Evolutionary conservation across 2,329 filamentous ascomycete genomes (phyloP).

Genomic region (Alternaria hordeiaustralica): DNA sequence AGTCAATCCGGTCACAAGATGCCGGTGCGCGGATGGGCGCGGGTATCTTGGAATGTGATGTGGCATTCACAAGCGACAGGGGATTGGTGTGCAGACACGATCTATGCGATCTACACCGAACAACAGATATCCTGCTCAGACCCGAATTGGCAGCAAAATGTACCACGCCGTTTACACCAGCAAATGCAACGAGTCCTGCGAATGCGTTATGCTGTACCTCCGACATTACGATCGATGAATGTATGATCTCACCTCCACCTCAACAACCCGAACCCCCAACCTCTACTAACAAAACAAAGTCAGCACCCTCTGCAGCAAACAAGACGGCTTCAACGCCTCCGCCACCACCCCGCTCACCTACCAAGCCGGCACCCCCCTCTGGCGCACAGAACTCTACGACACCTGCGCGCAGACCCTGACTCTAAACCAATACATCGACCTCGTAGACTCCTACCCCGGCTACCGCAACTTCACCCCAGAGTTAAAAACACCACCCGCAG

Average conservation of each 20-base stretch:
- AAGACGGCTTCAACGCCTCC: slow-evolving; percentile 63
- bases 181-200: slow-evolving; percentile 37
- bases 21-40: slow-evolving; percentile 72
- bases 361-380: slow-evolving; percentile 62
- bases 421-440: slow-evolving; percentile 65
- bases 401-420: slow-evolving; percentile 65
- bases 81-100: slow-evolving; percentile 72
- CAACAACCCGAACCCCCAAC: too few relatives aligned
- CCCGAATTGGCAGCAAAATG: slow-evolving; percentile 70
- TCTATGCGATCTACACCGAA: slow-evolving; percentile 72
- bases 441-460: slow-evolving; percentile 61
- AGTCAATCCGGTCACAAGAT: slow-evolving; percentile 64
- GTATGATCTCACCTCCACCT: not conserved
- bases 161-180: slow-evolving; percentile 66
- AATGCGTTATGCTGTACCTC: slow-evolving; percentile 27
- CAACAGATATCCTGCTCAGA: slow-evolving; percentile 69
- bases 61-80: slow-evolving; percentile 69
- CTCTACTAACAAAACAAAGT: not conserved
- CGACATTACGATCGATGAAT: slow-evolving; percentile 27
- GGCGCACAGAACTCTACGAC: slow-evolving; percentile 68
- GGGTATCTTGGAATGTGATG: slow-evolving; percentile 71
- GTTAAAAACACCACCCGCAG: slow-evolving; percentile 62
- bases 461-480: slow-evolving; percentile 68
- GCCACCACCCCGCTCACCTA: slow-evolving; percentile 64
- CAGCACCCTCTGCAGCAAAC: slow-evolving; percentile 25